These are phyloP conservation scores for rapeseed (Brassica napus) DNA, from an alignment of 345 rosid species.

Conservation along the genomic window Da-Ae NC_063447.1:16935501-16936000, in stretches of 20 bases:
- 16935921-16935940: conserved; percentile 27
- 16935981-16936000: conserved; percentile 2
- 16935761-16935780: conserved; percentile 25
- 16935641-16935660: conserved; percentile 16
- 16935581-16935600: conserved; percentile 15
- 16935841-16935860: not conserved
- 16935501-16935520: not conserved
- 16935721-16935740: conserved; percentile 16
- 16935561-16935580: conserved; percentile 27
- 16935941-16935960: conserved; percentile 19
- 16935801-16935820: conserved; percentile 27
- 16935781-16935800: conserved; percentile 24
- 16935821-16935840: conserved; percentile 42
- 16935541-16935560: conserved; percentile 23
- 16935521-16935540: too few relatives aligned
- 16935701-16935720: conserved; percentile 21
- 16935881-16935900: conserved; percentile 21
- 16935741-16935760: not conserved
- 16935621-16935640: conserved; percentile 31
- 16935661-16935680: conserved; percentile 8
- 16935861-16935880: conserved; percentile 7
- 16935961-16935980: conserved; percentile 28
- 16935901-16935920: conserved; percentile 6
- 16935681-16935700: conserved; percentile 5
- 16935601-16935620: conserved; percentile 25